These are phyloP conservation scores for Streptanthus diversifolius DNA, from an alignment of 345 rosid genomes.

Conservation along the genomic window DNA sequence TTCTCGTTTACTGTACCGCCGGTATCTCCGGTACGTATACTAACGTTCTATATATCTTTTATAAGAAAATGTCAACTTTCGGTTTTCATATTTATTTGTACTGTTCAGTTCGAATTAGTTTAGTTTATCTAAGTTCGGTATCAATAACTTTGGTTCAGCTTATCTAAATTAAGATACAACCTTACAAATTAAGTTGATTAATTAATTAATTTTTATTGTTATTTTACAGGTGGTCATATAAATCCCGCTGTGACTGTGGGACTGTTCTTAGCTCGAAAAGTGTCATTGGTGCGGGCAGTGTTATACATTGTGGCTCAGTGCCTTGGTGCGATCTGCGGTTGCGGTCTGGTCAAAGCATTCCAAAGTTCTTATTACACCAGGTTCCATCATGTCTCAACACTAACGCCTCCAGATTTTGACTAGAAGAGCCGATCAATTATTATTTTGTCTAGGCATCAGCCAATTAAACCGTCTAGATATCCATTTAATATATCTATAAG, in stretches of 20 bases:
- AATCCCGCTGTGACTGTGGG: slow-evolving; percentile 69
- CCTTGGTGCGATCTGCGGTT: slow-evolving; percentile 65
- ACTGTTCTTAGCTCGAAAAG: slow-evolving; percentile 52
- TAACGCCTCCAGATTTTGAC: not conserved
- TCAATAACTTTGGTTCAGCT: not conserved
- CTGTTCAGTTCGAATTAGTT: not conserved
- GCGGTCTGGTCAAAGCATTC: slow-evolving; percentile 60
- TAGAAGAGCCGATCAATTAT: not conserved
- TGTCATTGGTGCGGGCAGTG: slow-evolving; percentile 49
- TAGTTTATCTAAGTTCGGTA: not conserved
- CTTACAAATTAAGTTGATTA: not conserved
- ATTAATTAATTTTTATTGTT: not conserved
- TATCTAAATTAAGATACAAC: not conserved
- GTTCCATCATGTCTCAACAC: slow-evolving; percentile 12
- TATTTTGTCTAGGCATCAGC: not conserved
- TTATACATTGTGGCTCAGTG: slow-evolving; percentile 66
- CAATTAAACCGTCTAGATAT: not conserved
- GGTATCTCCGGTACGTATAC: slow-evolving; percentile 70
- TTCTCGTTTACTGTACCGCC: slow-evolving; percentile 92
- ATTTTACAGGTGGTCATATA: slow-evolving; percentile 46
- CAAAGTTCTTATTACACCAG: slow-evolving; percentile 53
- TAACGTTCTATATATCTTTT: too few species aligned
- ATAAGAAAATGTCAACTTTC: not conserved
- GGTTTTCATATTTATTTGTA: not conserved
- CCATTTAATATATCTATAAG: too few species aligned